A percentile compares a stretch with the other conserved stretches of the same genome.
These are phyloP conservation scores for Kockiozyma suomiensis DNA, from an alignment of 805 yeast species.

Conservation along the genomic window DNA sequence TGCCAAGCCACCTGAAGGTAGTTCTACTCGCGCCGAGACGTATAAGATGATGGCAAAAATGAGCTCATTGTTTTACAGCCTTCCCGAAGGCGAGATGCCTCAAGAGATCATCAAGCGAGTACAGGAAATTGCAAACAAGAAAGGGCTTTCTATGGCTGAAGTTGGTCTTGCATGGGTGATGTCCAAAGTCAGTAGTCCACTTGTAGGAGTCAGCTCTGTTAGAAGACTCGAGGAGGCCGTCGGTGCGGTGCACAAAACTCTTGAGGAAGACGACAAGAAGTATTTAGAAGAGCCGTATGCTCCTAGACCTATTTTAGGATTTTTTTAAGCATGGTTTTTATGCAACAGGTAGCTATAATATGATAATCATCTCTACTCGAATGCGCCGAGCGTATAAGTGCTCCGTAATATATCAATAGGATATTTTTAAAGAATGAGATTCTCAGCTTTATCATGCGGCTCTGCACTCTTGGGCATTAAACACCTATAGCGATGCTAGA, in stretches of 20 bases:
- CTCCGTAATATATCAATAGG: no score
- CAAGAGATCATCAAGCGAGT: not conserved
- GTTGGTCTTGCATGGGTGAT: not conserved
- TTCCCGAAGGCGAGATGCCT: not conserved
- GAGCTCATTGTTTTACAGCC: not conserved
- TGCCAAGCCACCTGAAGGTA: conserved; percentile 48
- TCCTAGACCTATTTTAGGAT: not conserved
- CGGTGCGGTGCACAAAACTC: not conserved
- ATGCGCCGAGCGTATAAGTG: no score
- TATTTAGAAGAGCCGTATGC: not conserved
- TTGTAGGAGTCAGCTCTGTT: not conserved
- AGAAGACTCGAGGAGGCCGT: not conserved
- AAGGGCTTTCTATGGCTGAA: not conserved
- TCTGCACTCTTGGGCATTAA: no score
- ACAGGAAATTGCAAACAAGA: not conserved
- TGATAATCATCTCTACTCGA: no score
- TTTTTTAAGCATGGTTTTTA: no score
- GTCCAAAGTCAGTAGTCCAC: not conserved
- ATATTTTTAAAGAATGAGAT: no score
- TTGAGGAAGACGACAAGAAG: not conserved
- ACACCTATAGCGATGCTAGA: no score
- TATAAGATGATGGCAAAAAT: not conserved
- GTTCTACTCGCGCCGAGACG: not conserved
- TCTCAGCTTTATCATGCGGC: no score
- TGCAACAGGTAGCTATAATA: no score